Evolutionary conservation across 169 alveolate genomes (phyloP).

Genomic region (Eimeria praecox): DNA sequence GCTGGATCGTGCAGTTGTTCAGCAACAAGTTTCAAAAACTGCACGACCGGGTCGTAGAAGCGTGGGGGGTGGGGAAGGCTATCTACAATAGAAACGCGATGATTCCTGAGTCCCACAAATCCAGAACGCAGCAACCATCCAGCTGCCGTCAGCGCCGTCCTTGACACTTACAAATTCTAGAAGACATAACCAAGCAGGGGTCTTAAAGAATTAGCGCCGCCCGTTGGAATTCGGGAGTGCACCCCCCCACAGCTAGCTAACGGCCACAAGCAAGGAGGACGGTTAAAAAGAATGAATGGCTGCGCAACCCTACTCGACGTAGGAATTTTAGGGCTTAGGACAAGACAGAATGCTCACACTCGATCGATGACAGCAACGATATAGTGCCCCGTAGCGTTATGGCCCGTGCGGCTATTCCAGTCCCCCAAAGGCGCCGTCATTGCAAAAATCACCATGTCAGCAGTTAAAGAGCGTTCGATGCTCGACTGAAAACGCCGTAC

Average conservation of each 20-base stretch:
- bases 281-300: background rate
- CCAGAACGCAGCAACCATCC: background rate
- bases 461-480: background rate
- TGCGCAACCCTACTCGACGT: background rate
- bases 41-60: background rate
- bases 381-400: background rate
- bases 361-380: slow-evolving; percentile 38
- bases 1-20: slow-evolving; percentile 52
- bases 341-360: background rate
- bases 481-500: background rate
- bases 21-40: slow-evolving; percentile 18
- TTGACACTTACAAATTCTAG: background rate
- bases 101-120: slow-evolving; percentile 18
- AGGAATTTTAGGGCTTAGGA: background rate
- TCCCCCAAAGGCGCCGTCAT: slow-evolving; percentile 16
- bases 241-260: background rate
- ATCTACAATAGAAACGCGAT: background rate
- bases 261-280: background rate
- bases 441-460: slow-evolving; percentile 13
- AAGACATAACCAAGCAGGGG: too few relatives aligned
- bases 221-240: background rate
- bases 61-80: slow-evolving; percentile 17
- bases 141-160: background rate
- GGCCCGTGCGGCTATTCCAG: background rate
- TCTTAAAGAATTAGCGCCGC: too few relatives aligned